Base-by-base conservation (phyloP, 192 early-diverging fungal species). In the Mortierella claussenii region DNA sequence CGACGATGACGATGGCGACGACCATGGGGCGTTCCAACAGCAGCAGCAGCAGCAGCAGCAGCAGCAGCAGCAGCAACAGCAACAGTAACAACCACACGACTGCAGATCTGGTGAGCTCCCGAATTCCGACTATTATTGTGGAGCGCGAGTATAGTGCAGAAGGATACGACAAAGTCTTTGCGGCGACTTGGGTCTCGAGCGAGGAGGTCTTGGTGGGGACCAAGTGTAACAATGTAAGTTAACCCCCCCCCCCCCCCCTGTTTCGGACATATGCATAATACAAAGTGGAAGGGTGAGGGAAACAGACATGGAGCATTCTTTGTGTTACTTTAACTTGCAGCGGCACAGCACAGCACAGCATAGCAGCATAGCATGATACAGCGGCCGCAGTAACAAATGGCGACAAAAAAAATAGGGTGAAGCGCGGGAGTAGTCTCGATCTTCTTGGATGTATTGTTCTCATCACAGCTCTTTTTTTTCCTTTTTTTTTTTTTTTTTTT, bases 171-270 rank as follows among this genome's bases (percentile, higher is more conserved):
- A 91, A 91, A 60, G 59, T 88, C 42, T 91, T 91, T 71, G 79
- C 87, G 13, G 63, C 71, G 3, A 64, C 55, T 12, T 91, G 89
- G 89, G 31, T 91, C 23, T 58, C 73, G 20, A 51, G 65, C 52
- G 69, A 69, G 13, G 69, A 89, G 12, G 80, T 91, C 21, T 53
- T 91, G 6, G 8, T 88, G 24, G 89, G 89, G 33, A 89, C 89
- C 4, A 91, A 91, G 61, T 91, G 89, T 53, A 82, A 88, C 42
- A 66, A 79, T 65, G 80, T 81, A n/a, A n/a, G n/a, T n/a, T n/a
- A n/a, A n/a, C n/a, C n/a, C n/a, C n/a, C n/a, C n/a, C n/a, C n/a
- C n/a, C n/a, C n/a, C n/a, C n/a, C n/a, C n/a, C n/a, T n/a, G n/a
- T n/a, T n/a, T n/a, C n/a, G n/a, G n/a, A n/a, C n/a, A n/a, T n/a